Evolutionary conservation across 768 basidiomycete species (phyloP).

Genomic region (Macrolepiota albuminosa): DNA sequence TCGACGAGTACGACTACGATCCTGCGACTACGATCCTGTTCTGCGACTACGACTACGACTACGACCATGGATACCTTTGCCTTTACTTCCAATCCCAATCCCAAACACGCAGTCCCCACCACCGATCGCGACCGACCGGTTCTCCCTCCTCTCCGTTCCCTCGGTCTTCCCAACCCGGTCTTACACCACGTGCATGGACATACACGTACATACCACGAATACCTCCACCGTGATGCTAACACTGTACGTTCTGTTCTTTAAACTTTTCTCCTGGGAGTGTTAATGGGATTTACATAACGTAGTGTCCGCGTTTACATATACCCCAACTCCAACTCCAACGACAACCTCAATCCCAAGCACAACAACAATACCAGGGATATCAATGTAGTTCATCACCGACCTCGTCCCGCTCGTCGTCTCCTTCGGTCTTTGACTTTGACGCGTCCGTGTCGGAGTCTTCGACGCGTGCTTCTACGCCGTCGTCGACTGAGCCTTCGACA

Average conservation of each 20-base stretch:
- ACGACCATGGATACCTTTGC: too few relatives aligned
- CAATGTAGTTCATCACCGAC: slow-evolving; percentile 21
- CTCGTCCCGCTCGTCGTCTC: slow-evolving; percentile 28
- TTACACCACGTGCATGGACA: neutral
- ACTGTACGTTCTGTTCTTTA: too few relatives aligned
- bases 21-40: too few relatives aligned
- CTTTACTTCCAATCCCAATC: too few relatives aligned
- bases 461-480: slow-evolving; percentile 1
- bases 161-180: slow-evolving; percentile 31
- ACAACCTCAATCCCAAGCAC: too few relatives aligned
- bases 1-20: slow-evolving; percentile 1
- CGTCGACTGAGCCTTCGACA: neutral
- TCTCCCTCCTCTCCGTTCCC: slow-evolving; percentile 48
- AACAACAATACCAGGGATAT: too few relatives aligned
- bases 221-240: too few relatives aligned
- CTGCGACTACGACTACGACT: too few relatives aligned
- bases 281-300: neutral
- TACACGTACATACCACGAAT: slow-evolving; percentile 10
- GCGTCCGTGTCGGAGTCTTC: neutral
- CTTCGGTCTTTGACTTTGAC: slow-evolving; percentile 18
- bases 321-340: neutral
- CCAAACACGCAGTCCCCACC: neutral
- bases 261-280: too few relatives aligned
- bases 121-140: slow-evolving; percentile 33
- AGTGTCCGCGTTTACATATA: slow-evolving; percentile 17